Conservation (phyloP, 2,329 filamentous ascomycete genomes). For the Dothistroma septosporum region DNA sequence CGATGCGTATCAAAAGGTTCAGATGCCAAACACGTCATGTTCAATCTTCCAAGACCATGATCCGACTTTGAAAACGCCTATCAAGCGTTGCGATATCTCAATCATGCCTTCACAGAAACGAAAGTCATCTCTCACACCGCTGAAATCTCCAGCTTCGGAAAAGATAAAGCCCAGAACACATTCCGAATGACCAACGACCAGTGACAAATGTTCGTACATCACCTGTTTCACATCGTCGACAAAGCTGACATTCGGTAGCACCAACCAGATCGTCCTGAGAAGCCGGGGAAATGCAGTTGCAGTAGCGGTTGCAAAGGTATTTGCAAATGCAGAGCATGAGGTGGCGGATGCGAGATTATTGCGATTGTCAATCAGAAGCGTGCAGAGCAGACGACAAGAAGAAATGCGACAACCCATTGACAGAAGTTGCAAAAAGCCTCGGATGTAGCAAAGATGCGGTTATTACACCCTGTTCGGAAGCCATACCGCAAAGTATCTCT, state of each 20-base stretch:
- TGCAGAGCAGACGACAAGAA: not conserved
- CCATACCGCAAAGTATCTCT: not conserved
- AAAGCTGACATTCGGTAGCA: not conserved
- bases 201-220: not conserved
- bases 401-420: not conserved
- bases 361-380: not conserved
- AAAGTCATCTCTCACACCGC: not conserved
- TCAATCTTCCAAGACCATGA: not conserved
- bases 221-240: not conserved
- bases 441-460: not conserved
- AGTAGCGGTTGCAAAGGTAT: not conserved
- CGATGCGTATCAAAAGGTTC: too few species aligned
- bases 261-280: not conserved
- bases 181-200: not conserved
- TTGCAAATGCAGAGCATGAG: not conserved
- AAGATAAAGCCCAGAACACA: not conserved
- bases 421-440: not conserved
- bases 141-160: not conserved
- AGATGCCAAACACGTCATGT: not conserved
- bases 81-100: not conserved
- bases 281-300: not conserved
- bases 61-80: too few species aligned
- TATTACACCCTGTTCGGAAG: not conserved
- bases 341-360: not conserved
- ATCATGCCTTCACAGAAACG: not conserved